Base-by-base conservation (phyloP, 768 basidiomycete species). In the Auriculariales sp. region DNA sequence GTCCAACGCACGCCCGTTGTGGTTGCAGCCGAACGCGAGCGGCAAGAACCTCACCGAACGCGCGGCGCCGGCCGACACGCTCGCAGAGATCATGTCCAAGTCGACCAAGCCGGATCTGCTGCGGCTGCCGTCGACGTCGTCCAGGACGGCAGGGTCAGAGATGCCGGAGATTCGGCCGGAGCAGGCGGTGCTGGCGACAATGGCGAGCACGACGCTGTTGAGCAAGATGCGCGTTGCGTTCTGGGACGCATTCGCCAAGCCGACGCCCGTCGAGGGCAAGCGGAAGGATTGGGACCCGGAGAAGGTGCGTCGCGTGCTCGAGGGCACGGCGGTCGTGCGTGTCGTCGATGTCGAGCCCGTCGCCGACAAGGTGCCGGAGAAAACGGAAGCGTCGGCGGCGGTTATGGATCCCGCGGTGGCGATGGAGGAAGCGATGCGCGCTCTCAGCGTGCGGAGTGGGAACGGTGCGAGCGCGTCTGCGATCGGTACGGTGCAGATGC, bases 211-310 rank as follows among this genome's bases (percentile, higher is more conserved):
- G 66, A 91, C 89, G 1, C 66, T 93, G 28, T 55, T 85, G 47
- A 66, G 69, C 58, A 80, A 79, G 58, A 71, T 92, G 28, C 80
- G 83, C 3, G 62, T 68, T 19, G 85, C 88, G 36, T 91, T 92
- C 67, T 86, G 88, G 83, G 87, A 89, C 54, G 90, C 90, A 14
- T 92, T 92, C 64, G 72, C 80, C n/a, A 81, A 79, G 3, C 58
- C 59, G 12, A 19, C 55, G 1, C 4, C 50, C 6, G 11, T 55
- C 42, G 50, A 57, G 44, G 4, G 59, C 34, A 68, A 64, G 48
- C 24, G 28, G 27, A 42, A 49, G 17, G 55, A 66, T 24, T 74
- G 69, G 75, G 85, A 90, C 59, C 72, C 78, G 52, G 85, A 89
- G 49, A 91, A 90, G 65, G 83, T 91, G 1, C 68, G 81, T 57